Evolutionary conservation across 2,329 filamentous ascomycete species (phyloP).

Genomic region (Penicillium decumbens): DNA sequence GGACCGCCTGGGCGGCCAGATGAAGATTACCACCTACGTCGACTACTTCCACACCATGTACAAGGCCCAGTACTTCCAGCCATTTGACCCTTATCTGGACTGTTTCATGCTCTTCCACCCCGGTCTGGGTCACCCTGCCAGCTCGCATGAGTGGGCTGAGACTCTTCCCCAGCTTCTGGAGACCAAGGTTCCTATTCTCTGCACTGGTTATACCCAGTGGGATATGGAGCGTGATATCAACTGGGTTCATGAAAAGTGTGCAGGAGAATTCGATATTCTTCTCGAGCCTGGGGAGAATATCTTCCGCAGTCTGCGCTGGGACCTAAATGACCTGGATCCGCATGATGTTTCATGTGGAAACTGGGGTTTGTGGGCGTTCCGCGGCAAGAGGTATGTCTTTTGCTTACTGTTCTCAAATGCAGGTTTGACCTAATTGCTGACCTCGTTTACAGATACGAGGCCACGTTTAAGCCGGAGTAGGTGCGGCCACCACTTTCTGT

Average conservation of each 20-base stretch:
- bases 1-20: constrained; percentile 76
- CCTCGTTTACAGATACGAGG: constrained; percentile 34
- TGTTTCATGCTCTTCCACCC: constrained; percentile 97
- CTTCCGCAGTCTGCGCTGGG: constrained; percentile 93
- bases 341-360: constrained; percentile 93
- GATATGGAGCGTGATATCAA: constrained; percentile 91
- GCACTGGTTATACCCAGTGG: constrained; percentile 91
- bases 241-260: constrained; percentile 80
- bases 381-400: constrained; percentile 81
- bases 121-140: constrained; percentile 88
- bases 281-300: constrained; percentile 89
- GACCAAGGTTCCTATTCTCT: constrained; percentile 91
- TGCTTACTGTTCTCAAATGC: not conserved
- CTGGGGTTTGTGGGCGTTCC: constrained; percentile 95
- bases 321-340: constrained; percentile 90
- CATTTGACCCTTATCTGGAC: constrained; percentile 97
- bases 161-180: constrained; percentile 85
- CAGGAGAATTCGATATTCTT: constrained; percentile 86
- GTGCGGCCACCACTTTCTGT: constrained; percentile 4
- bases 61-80: constrained; percentile 81
- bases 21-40: constrained; percentile 97
- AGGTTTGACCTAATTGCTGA: not conserved
- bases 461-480: constrained; percentile 29
- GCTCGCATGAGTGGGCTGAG: constrained; percentile 87
- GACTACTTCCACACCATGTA: constrained; percentile 98